Base-by-base conservation (phyloP, 2,329 filamentous ascomycete species). In the Pleurostoma richardsiae region DNA sequence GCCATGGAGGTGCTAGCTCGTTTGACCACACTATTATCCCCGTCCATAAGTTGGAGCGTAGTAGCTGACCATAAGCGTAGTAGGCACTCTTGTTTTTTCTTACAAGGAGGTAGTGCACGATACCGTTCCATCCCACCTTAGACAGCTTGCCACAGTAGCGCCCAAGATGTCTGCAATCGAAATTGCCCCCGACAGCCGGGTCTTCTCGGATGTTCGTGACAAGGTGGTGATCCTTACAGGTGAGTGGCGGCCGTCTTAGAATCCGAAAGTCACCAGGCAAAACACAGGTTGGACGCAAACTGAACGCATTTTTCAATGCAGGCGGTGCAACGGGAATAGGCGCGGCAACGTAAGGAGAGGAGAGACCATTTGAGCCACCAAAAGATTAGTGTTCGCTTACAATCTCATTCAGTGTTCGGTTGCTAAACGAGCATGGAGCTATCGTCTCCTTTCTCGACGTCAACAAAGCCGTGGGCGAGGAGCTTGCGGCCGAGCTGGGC, bases 361-460 rank as follows among this genome's bases (percentile, higher is more conserved):
- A 19, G 19, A 19, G 19, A 19, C 19, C 19, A 19, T 19, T 19
- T 19, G 19, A 19, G 19, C 19, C 19, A 19, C 19, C 19, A 19
- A 19, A 19, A 19, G 19, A 19, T 19, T 19, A 19, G 19, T 19
- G 10, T 6, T 41, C 40, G 19, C 40, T 41, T 27, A 41, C 19
- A 41, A 6, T 6, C 29, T 26, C 4, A 5, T 41, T 29, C 19
- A 41, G 40, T 4, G 28, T 41, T 4, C 40, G 40, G 28, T 29
- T 41, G 28, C 40, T 41, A 10, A 26, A 41, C 40, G 5, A 41
- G 40, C 28, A 4, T 29, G 40, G 40, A 29, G 40, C 40, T 4
- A 41, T 41, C 40, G 40, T 41, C 19, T 26, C 40, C 28, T 41
- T 41, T 29, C 28, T 41, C n/a, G 40, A 41, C 28, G 40, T 41